phyloP scores from a whole-genome alignment of 2,329 filamentous ascomycete species.

The Claviceps purpurea region DNA sequence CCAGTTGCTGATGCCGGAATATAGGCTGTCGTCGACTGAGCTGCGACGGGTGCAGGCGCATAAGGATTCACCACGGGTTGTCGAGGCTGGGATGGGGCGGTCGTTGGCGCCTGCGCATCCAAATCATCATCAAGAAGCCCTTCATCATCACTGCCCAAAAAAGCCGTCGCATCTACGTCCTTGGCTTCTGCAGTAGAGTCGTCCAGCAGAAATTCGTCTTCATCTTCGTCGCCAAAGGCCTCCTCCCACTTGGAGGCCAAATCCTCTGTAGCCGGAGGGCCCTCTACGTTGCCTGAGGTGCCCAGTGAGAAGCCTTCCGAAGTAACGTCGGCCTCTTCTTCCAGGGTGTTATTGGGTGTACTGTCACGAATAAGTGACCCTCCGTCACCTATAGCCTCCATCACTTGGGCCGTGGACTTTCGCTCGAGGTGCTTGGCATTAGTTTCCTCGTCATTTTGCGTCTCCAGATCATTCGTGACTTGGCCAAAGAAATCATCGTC shows the following conservation, averaged over 20 bases:
- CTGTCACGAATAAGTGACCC: conserved; percentile 16
- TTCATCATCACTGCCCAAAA: conserved; percentile 74
- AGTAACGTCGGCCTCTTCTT: conserved; percentile 14
- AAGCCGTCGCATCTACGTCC: conserved; percentile 46
- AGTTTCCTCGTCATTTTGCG: conserved; percentile 7
- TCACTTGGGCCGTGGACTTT: conserved; percentile 57
- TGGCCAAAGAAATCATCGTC: conserved; percentile 53
- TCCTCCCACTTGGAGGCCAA: conserved; percentile 73
- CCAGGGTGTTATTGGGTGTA: conserved; percentile 18
- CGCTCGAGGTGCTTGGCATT: conserved; percentile 34
- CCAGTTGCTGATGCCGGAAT: conserved; percentile 8
- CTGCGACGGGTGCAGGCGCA: conserved; percentile 10
- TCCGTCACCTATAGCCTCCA: conserved; percentile 33
- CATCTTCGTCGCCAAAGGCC: conserved; percentile 64
- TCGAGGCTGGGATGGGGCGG: conserved; percentile 6
- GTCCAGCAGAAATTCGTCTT: conserved; percentile 49
- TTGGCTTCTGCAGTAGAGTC: conserved; percentile 32
- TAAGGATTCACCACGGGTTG: conserved; percentile 14
- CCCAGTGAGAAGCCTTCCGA: conserved; percentile 3
- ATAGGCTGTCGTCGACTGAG: conserved; percentile 12
- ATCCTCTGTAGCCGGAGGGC: conserved; percentile 38
- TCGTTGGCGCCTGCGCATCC: conserved; percentile 24
- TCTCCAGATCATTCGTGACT: conserved; percentile 22
- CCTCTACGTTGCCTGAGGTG: conserved; percentile 6
- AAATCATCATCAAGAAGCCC: conserved; percentile 64